Conservation (phyloP, 495 filamentous ascomycete genomes). For the Lentithecium fluviatile region DNA sequence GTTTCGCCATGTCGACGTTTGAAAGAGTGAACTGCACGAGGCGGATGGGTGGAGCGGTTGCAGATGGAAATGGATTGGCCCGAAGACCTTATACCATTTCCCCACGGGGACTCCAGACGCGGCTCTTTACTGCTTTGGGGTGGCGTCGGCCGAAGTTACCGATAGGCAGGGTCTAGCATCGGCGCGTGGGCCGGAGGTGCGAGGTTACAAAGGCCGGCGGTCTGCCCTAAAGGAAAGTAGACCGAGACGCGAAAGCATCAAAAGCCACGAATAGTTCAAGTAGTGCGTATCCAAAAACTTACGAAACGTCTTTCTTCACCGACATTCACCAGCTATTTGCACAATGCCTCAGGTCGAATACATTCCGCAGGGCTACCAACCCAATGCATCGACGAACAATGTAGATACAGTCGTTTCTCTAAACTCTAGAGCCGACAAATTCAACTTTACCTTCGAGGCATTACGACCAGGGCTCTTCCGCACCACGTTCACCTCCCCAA, state of each 20-base stretch:
- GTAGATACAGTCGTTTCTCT: conserved; percentile 34
- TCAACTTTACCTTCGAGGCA: conserved; percentile 59
- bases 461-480: conserved; percentile 61
- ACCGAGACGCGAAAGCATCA: no score
- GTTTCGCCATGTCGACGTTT: background rate
- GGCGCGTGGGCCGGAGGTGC: background rate
- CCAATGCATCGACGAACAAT: conserved; percentile 27
- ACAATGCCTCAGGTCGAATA: conserved; percentile 60
- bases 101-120: conserved; percentile 15
- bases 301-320: background rate
- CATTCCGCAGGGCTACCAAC: conserved; percentile 47
- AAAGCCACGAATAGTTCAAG: no score
- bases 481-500: conserved; percentile 59
- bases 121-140: conserved; percentile 4
- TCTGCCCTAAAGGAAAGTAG: no score
- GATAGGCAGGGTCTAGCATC: background rate
- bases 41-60: background rate
- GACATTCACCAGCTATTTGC: background rate
- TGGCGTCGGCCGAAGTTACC: conserved; percentile 30
- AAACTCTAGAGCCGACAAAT: conserved; percentile 45
- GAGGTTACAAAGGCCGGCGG: no score
- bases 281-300: background rate
- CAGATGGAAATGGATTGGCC: no score
- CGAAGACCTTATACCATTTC: background rate
- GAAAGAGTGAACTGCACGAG: background rate